A percentile compares a stretch with the other conserved stretches of the same genome.
These are phyloP conservation scores for Solanum pinnatisectum DNA, from an alignment of 257 asterid species.

Conservation along the genomic window DNA sequence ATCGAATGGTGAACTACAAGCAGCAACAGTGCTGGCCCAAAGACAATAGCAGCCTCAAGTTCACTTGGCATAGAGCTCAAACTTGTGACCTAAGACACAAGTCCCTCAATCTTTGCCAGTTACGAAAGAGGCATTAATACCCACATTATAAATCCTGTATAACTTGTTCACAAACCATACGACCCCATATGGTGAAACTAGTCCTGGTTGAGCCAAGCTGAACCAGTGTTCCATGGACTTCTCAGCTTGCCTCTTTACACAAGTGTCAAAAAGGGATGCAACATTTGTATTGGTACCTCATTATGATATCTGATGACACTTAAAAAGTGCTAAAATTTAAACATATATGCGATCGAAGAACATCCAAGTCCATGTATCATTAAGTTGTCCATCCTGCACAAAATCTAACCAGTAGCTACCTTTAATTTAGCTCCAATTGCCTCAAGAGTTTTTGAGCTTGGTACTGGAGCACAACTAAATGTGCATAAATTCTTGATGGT, in stretches of 20 bases:
- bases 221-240: not conserved
- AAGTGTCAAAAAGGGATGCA: not conserved
- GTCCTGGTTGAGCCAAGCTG: not conserved
- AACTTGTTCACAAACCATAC: not conserved
- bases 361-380: not conserved
- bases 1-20: constrained; percentile 8
- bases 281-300: not conserved
- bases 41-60: not conserved
- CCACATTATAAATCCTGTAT: not conserved
- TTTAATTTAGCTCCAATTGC: not conserved
- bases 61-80: not conserved
- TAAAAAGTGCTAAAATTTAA: not conserved
- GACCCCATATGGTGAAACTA: not conserved
- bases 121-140: not conserved
- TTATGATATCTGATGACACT: not conserved
- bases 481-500: not conserved
- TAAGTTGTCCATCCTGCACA: not conserved
- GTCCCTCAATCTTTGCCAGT: not conserved
- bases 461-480: not conserved
- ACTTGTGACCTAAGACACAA: not conserved
- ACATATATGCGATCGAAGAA: not conserved
- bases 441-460: not conserved
- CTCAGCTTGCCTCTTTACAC: not conserved
- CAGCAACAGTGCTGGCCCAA: not conserved
- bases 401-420: not conserved